Evolutionary conservation across 345 rosid species (phyloP).

Genomic region (Eucalyptus globulus): DNA sequence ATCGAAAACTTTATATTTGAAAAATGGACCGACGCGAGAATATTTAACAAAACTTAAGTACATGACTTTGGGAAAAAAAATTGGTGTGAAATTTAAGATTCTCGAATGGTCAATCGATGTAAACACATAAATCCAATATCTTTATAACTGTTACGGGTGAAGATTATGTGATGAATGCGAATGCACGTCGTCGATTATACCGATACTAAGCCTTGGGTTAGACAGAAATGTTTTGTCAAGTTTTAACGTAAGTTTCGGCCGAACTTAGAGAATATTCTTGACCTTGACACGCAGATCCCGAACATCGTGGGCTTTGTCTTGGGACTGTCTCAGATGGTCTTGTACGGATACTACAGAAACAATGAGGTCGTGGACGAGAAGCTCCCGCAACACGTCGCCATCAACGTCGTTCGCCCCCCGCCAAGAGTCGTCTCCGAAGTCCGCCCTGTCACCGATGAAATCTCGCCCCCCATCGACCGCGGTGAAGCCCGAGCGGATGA

Average conservation of each 20-base stretch:
- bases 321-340: constrained; percentile 67
- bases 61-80: not conserved
- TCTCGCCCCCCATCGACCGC: not conserved
- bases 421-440: constrained; percentile 10
- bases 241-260: not conserved
- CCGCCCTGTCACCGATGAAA: not conserved
- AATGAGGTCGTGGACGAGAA: constrained; percentile 1
- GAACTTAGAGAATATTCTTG: not conserved
- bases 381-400: constrained; percentile 3
- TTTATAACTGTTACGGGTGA: not conserved
- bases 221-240: not conserved
- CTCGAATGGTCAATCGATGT: not conserved
- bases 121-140: not conserved
- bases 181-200: not conserved
- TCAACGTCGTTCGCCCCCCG: not conserved
- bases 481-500: not conserved
- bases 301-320: constrained; percentile 57
- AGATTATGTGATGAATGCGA: not conserved
- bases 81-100: not conserved
- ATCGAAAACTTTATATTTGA: not conserved
- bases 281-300: constrained; percentile 33
- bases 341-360: constrained; percentile 44
- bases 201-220: not conserved
- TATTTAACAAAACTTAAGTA: not conserved
- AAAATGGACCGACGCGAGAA: not conserved